These are phyloP conservation scores for Crucihimalaya himalaica DNA, from an alignment of 345 rosid species.

Conservation along the genomic window DNA sequence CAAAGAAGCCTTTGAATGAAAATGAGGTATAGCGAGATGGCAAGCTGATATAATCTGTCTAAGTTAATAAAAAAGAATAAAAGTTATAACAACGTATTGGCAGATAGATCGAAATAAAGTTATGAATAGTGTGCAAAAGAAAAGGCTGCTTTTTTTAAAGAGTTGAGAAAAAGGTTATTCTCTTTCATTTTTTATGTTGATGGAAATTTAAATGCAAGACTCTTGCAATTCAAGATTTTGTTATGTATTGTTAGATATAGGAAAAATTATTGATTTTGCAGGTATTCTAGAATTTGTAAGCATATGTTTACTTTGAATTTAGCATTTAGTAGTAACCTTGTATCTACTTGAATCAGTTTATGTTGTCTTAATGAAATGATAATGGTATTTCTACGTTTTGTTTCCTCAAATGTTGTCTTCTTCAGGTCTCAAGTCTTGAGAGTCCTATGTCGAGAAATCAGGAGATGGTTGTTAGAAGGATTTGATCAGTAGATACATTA, in stretches of 20 bases:
- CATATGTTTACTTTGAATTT: neutral
- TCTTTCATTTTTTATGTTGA: neutral
- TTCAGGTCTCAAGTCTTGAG: slow-evolving; percentile 47
- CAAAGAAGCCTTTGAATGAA: slow-evolving; percentile 41
- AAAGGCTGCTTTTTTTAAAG: slow-evolving; percentile 50
- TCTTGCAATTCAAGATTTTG: neutral
- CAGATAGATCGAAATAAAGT: slow-evolving; percentile 35
- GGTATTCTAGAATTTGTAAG: slow-evolving; percentile 2
- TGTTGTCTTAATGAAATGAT: slow-evolving; percentile 12
- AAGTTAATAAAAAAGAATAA: neutral
- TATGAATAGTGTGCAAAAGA: slow-evolving; percentile 39
- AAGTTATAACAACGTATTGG: slow-evolving; percentile 19
- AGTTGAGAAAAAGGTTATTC: slow-evolving; percentile 46
- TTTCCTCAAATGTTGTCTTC: neutral
- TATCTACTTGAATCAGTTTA: slow-evolving; percentile 7
- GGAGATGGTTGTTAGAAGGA: slow-evolving; percentile 38
- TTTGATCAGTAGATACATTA: no score
- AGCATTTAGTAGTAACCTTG: neutral
- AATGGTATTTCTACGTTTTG: neutral
- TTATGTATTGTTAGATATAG: slow-evolving; percentile 13
- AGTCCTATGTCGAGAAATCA: slow-evolving; percentile 42
- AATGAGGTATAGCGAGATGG: slow-evolving; percentile 42
- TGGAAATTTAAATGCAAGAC: neutral
- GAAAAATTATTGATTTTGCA: neutral
- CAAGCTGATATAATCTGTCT: neutral